phyloP scores from a whole-genome alignment of 371 early-diverging fungal species.

The Thermomucor indicae-seudaticae region DNA sequence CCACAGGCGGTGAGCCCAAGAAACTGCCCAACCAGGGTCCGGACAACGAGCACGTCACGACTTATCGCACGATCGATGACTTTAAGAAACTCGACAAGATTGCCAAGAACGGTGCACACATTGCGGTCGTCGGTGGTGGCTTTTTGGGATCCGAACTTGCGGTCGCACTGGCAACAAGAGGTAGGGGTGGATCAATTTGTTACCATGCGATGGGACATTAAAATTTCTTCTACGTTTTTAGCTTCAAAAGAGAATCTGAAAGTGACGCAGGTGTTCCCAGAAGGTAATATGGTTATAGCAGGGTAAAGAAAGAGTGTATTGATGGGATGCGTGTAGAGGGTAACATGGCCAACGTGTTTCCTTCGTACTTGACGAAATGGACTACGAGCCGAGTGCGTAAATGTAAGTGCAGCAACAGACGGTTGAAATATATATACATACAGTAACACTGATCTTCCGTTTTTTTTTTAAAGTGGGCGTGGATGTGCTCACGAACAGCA shows the following conservation, averaged over 20 bases:
- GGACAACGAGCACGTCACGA: constrained; percentile 41
- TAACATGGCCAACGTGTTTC: constrained; percentile 73
- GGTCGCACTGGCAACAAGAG: constrained; percentile 59
- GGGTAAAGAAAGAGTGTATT: too few species aligned
- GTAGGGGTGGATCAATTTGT: constrained; percentile 14
- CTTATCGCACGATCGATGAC: constrained; percentile 65
- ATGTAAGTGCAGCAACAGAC: constrained; percentile 20
- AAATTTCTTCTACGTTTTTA: too few species aligned
- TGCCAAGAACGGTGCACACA: constrained; percentile 48
- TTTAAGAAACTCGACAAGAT: constrained; percentile 51
- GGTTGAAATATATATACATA: not conserved
- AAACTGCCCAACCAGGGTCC: constrained; percentile 36
- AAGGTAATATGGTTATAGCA: constrained; percentile 26
- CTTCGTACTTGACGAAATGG: constrained; percentile 68
- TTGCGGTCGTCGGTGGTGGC: constrained; percentile 74
- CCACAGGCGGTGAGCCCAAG: constrained; percentile 72
- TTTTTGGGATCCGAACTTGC: constrained; percentile 76
- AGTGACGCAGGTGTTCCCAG: constrained; percentile 72
- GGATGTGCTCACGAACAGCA: constrained; percentile 46
- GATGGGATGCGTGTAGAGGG: constrained; percentile 31
- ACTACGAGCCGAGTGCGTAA: constrained; percentile 58
- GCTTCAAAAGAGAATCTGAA: constrained; percentile 47
- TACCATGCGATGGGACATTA: too few species aligned
- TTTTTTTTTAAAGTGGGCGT: constrained; percentile 49
- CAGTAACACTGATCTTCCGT: not conserved